phyloP scores from a whole-genome alignment of 2,329 filamentous ascomycete species.

The Colletotrichum eleusines region DNA sequence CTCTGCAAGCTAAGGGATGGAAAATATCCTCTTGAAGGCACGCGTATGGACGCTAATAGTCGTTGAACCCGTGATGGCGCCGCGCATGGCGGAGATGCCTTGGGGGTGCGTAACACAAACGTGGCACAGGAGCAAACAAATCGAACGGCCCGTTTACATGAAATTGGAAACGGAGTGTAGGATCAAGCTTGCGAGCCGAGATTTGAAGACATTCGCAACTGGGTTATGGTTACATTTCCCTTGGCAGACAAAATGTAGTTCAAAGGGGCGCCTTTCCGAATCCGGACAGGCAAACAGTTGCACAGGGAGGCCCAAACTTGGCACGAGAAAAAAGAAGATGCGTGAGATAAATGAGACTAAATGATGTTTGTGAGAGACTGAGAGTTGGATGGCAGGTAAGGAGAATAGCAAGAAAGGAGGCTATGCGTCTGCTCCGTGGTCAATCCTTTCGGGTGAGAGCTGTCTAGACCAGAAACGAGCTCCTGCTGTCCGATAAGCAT shows the following conservation, averaged over 20 bases:
- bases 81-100: constrained; percentile 9
- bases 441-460: neutral
- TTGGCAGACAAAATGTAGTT: neutral
- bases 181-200: neutral
- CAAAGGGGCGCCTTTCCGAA: neutral
- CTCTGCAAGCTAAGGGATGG: constrained; percentile 11
- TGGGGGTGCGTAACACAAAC: constrained; percentile 12
- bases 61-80: constrained; percentile 15
- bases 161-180: neutral
- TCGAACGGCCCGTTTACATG: neutral
- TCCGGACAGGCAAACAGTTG: constrained; percentile 11
- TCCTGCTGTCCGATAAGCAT: neutral
- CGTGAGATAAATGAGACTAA: neutral
- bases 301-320: constrained; percentile 13
- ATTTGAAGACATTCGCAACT: constrained; percentile 14
- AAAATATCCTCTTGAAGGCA: constrained; percentile 18
- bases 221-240: neutral
- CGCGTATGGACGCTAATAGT: constrained; percentile 11
- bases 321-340: neutral
- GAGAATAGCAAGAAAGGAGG: neutral
- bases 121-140: constrained; percentile 22
- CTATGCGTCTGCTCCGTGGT: neutral
- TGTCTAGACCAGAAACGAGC: neutral
- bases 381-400: neutral
- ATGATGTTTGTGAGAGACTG: constrained; percentile 3